A percentile compares a stretch with the other conserved stretches of the same genome.
phyloP scores from a whole-genome alignment of 2,329 filamentous ascomycete species.

The Ustilaginoidea virens region DNA sequence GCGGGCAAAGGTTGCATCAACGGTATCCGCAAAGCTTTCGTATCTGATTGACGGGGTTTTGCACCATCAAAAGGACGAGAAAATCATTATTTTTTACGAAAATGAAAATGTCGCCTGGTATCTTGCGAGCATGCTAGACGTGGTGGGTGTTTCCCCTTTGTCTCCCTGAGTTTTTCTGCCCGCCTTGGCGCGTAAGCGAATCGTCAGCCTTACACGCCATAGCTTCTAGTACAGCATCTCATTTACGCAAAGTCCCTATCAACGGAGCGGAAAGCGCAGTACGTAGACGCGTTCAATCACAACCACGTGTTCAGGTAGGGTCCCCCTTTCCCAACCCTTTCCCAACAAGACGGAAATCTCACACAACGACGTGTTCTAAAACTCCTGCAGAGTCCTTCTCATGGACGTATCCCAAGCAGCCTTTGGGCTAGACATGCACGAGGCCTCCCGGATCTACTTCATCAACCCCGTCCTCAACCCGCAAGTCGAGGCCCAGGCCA shows the following conservation, averaged over 20 bases:
- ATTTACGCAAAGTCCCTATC: slow-evolving; percentile 53
- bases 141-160: slow-evolving; percentile 36
- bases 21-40: slow-evolving; percentile 72
- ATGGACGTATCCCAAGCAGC: slow-evolving; percentile 89
- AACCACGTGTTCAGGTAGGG: slow-evolving; percentile 41
- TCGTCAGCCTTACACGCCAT: no score
- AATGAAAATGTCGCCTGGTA: slow-evolving; percentile 78
- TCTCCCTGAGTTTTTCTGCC: not conserved
- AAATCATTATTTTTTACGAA: slow-evolving; percentile 88
- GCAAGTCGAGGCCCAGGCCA: slow-evolving; percentile 74
- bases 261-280: slow-evolving; percentile 49
- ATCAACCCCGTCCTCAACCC: slow-evolving; percentile 78
- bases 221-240: slow-evolving; percentile 43
- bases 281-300: slow-evolving; percentile 65
- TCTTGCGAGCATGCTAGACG: slow-evolving; percentile 66
- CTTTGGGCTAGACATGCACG: slow-evolving; percentile 72
- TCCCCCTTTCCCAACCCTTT: slow-evolving; percentile 2
- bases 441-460: slow-evolving; percentile 77
- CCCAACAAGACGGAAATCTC: no score
- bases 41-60: slow-evolving; percentile 66
- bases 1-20: slow-evolving; percentile 53
- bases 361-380: no score
- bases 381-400: slow-evolving; percentile 47
- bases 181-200: no score
- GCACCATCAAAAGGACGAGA: slow-evolving; percentile 53